Percentiles rank a stretch among this genome's conserved stretches.
Evolutionary conservation across 305 asterid genomes (phyloP).

Genomic region (Solanum hybrid): DNA sequence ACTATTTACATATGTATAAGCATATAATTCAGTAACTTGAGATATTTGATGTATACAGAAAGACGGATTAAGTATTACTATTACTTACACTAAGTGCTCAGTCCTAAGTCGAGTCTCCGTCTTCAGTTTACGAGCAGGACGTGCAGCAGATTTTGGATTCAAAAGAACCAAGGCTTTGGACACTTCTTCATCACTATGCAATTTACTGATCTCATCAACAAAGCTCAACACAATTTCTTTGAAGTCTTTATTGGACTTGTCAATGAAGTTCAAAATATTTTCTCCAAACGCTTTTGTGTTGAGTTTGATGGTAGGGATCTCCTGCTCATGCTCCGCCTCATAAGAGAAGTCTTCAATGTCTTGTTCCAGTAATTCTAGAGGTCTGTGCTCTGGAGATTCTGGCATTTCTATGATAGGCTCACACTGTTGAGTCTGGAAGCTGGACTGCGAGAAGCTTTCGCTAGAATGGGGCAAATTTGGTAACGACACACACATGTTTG

Average conservation of each 20-base stretch:
- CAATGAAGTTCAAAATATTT: not conserved
- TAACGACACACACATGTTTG: not conserved
- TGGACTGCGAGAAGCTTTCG: not conserved
- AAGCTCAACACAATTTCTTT: not conserved
- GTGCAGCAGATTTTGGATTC: slow-evolving; percentile 15
- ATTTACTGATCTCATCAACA: slow-evolving; percentile 1
- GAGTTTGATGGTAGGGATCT: slow-evolving; percentile 16
- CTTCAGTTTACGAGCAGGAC: slow-evolving; percentile 21
- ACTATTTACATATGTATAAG: not conserved
- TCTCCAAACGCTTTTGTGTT: slow-evolving; percentile 12
- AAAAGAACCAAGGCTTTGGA: slow-evolving; percentile 24
- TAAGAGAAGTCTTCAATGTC: slow-evolving; percentile 32
- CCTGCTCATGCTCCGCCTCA: slow-evolving; percentile 22
- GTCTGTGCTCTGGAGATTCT: slow-evolving; percentile 31
- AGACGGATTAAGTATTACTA: not conserved
- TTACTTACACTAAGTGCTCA: slow-evolving; percentile 45
- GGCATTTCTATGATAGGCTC: slow-evolving; percentile 45
- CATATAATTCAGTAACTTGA: not conserved
- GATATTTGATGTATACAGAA: not conserved
- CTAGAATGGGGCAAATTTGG: not conserved
- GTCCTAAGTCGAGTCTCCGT: slow-evolving; percentile 23
- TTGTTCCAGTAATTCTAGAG: not conserved
- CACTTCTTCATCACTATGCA: not conserved
- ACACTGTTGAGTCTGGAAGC: not conserved
- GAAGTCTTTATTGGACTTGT: slow-evolving; percentile 15